A percentile compares a stretch with the other conserved stretches of the same genome.
Evolutionary conservation across 1,284 basidiomycete genomes (phyloP).

Genomic region (Microbotryomycetes sp.): DNA sequence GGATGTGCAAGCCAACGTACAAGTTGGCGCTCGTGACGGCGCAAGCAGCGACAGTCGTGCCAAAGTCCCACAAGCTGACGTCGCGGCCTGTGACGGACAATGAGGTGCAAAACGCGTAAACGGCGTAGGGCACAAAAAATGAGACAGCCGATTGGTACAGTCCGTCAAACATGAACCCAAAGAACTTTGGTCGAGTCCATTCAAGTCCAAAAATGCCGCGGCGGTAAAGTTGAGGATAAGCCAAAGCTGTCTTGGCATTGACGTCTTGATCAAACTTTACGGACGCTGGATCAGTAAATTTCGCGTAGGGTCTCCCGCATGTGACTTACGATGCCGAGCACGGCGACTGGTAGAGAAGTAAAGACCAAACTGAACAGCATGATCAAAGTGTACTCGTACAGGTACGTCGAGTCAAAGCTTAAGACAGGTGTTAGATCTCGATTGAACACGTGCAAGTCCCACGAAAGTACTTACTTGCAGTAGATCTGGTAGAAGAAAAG

Average conservation of each 20-base stretch:
- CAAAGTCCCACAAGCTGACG: conserved; percentile 64
- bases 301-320: conserved; percentile 47
- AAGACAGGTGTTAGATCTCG: neutral
- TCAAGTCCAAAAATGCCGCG: conserved; percentile 87
- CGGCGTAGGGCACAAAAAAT: conserved; percentile 80
- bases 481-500: conserved; percentile 92
- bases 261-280: conserved; percentile 91
- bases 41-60: conserved; percentile 81
- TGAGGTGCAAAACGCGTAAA: conserved; percentile 50
- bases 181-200: conserved; percentile 87
- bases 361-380: conserved; percentile 86
- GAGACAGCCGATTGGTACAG: conserved; percentile 85
- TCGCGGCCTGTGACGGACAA: conserved; percentile 30
- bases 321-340: conserved; percentile 53
- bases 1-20: conserved; percentile 78
- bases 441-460: conserved; percentile 33
- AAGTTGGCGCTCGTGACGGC: conserved; percentile 72
- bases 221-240: conserved; percentile 88
- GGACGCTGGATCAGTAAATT: conserved; percentile 3
- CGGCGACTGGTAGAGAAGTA: conserved; percentile 85
- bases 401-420: conserved; percentile 87
- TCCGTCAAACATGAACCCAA: conserved; percentile 90
- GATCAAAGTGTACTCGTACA: conserved; percentile 93
- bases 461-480: conserved; percentile 63
- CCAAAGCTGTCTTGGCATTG: conserved; percentile 78